A percentile compares a stretch with the other conserved stretches of the same genome.
Evolutionary conservation across 1,284 basidiomycete genomes (phyloP).

Genomic region (Cutaneotrichosporon spelunceum): DNA sequence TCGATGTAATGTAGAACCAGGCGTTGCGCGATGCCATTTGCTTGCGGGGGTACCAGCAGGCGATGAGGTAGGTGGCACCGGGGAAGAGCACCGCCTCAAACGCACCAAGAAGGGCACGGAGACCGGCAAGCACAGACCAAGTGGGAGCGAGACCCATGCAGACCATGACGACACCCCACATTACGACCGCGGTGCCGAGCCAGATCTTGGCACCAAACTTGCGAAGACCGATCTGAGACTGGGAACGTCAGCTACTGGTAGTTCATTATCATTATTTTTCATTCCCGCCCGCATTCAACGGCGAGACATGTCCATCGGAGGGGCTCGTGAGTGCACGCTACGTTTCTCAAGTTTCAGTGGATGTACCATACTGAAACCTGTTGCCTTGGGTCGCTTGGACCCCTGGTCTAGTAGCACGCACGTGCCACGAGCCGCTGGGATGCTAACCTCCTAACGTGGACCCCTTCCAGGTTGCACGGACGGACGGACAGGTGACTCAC

Average conservation of each 20-base stretch:
- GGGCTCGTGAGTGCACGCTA: too few species aligned
- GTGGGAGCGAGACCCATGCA: conserved; percentile 44
- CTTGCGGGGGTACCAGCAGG: conserved; percentile 53
- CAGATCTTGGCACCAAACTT: conserved; percentile 24
- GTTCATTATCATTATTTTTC: too few species aligned
- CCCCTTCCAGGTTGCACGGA: too few species aligned
- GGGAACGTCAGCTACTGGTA: not conserved
- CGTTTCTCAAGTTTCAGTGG: too few species aligned
- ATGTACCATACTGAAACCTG: too few species aligned
- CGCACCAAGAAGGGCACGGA: conserved; percentile 50
- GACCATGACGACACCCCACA: conserved; percentile 52
- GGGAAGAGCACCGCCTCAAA: conserved; percentile 49
- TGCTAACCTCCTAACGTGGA: too few species aligned
- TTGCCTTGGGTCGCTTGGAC: too few species aligned
- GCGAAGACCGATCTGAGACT: conserved; percentile 31
- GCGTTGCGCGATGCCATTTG: conserved; percentile 47
- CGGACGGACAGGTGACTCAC: conserved; percentile 15
- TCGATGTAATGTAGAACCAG: conserved; percentile 21
- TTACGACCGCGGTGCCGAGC: conserved; percentile 23
- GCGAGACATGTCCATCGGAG: too few species aligned
- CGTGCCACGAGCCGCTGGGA: too few species aligned
- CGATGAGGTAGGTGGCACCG: conserved; percentile 50
- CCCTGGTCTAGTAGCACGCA: too few species aligned
- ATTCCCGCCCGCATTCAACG: too few species aligned
- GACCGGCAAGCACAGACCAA: conserved; percentile 47